Evolutionary conservation across 768 basidiomycete species (phyloP), one percentile per base, ranked within the genome.

Genomic region (Leccinum olivaceopallidum): DNA sequence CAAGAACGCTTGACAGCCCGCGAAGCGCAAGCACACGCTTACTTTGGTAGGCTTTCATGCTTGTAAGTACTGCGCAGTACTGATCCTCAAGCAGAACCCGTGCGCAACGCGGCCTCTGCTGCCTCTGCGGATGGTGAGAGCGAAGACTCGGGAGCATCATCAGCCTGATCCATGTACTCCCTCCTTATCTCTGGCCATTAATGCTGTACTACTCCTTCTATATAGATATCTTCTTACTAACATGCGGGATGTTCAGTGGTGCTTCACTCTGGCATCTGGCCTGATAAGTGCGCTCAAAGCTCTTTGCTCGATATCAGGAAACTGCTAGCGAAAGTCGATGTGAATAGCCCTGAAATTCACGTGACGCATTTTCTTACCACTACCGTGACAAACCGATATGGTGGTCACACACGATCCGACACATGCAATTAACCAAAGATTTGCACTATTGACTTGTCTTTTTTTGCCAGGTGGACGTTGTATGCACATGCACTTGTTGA

Each of bases 1-100:
- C 95, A 97, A 79, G 95, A 96, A 72, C 87, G 96, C 57, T 80
- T 98, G 60, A 98, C 96, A 7, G 96, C 96, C 55, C 86, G 87
- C 63, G 96, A 98, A 75, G 93, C 94, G 6, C 94, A 96, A 73
- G 81, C 80, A 18, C 95, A 97, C 68, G 82, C 89, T n/a, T 98
- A 97, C 78, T 98, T 98, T 70, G 90, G 92, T 92, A 67, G 61
- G 78, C 66, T 22, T 57, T 53, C 36, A 44, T 36, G 53, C 24
- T 55, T 57, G 57, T 56, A 54, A 14, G 53, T 65, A 57, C 52
- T 63, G 47, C 59, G 26, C 62, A 51, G 68, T 52, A 65, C 63
- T 68, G 61, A 67, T 57, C n/a, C 53, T 24, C 32, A 52, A 49
- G 28, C 62, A 92, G 90, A 91, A 71, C 88, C 88, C 47, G 84